phyloP scores from a whole-genome alignment of 352 stramenopile genomes.

The Phytopythium chamaehyphon region DNA sequence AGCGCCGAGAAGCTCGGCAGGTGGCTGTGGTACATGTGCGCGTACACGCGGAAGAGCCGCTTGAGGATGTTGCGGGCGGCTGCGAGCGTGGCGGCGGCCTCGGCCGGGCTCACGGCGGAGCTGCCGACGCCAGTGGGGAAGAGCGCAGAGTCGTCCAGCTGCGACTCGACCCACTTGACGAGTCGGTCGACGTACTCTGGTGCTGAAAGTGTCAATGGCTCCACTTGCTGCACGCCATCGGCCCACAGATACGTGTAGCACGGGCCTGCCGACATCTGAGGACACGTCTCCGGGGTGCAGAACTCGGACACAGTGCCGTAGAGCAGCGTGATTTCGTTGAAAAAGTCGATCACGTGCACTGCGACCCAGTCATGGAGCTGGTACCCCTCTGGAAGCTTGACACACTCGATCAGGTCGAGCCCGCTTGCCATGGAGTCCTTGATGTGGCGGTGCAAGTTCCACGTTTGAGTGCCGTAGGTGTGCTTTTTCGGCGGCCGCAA shows the following conservation, averaged over 20 bases:
- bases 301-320: slow-evolving; percentile 88
- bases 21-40: slow-evolving; percentile 96
- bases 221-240: slow-evolving; percentile 46
- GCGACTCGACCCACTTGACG: slow-evolving; percentile 81
- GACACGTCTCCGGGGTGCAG: slow-evolving; percentile 57
- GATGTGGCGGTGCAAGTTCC: slow-evolving; percentile 67
- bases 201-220: slow-evolving; percentile 54
- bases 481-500: slow-evolving; percentile 58
- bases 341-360: slow-evolving; percentile 89
- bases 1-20: slow-evolving; percentile 89
- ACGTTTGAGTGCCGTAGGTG: slow-evolving; percentile 47
- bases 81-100: slow-evolving; percentile 24
- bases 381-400: slow-evolving; percentile 62
- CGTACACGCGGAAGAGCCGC: slow-evolving; percentile 96
- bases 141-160: slow-evolving; percentile 71
- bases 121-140: slow-evolving; percentile 39
- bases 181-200: slow-evolving; percentile 84
- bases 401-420: slow-evolving; percentile 53
- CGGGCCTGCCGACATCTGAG: slow-evolving; percentile 67
- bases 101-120: neutral
- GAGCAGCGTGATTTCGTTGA: slow-evolving; percentile 91
- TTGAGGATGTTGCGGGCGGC: slow-evolving; percentile 87
- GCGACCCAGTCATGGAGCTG: slow-evolving; percentile 64
- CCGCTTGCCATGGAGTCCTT: slow-evolving; percentile 61
- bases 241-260: slow-evolving; percentile 90